These are phyloP conservation scores for Apophysomyces elegans DNA, from an alignment of 371 early-diverging fungal genomes.

Conservation along the genomic window DNA sequence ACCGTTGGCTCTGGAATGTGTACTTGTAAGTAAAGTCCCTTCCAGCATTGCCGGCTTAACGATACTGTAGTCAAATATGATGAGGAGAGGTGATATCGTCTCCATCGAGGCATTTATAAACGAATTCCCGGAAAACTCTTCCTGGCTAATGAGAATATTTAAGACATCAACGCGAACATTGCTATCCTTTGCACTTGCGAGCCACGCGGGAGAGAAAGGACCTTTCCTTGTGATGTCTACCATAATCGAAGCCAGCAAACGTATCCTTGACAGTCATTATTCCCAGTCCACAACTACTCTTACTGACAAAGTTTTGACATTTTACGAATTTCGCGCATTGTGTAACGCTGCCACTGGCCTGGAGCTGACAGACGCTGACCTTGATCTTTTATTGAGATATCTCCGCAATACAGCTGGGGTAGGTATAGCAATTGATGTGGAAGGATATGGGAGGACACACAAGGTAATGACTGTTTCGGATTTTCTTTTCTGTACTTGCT, in stretches of 20 bases:
- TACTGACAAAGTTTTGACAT: constrained; percentile 32
- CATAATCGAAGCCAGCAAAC: constrained; percentile 28
- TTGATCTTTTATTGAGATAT: constrained; percentile 36
- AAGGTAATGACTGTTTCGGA: constrained; percentile 10
- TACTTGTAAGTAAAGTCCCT: constrained; percentile 18
- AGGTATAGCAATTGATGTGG: constrained; percentile 31
- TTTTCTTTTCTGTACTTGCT: not conserved
- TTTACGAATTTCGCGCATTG: constrained; percentile 35
- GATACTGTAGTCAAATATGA: constrained; percentile 13
- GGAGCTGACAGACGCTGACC: constrained; percentile 39
- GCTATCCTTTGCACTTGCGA: not conserved
- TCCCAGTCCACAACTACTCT: constrained; percentile 16
- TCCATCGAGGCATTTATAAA: constrained; percentile 24
- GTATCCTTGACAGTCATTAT: constrained; percentile 19
- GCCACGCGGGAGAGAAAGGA: constrained; percentile 6
- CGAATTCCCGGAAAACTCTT: constrained; percentile 13
- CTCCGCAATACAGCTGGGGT: constrained; percentile 33
- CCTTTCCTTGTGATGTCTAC: constrained; percentile 41
- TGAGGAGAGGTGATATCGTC: constrained; percentile 31
- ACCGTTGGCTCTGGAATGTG: constrained; percentile 26
- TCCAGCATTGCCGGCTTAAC: not conserved
- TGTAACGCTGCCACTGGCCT: constrained; percentile 24
- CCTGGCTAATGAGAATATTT: not conserved
- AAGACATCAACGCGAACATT: not conserved
- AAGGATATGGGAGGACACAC: constrained; percentile 38